These are phyloP conservation scores for Arabidopsis suecica DNA, from an alignment of 345 rosid genomes.

Conservation along the genomic window DNA sequence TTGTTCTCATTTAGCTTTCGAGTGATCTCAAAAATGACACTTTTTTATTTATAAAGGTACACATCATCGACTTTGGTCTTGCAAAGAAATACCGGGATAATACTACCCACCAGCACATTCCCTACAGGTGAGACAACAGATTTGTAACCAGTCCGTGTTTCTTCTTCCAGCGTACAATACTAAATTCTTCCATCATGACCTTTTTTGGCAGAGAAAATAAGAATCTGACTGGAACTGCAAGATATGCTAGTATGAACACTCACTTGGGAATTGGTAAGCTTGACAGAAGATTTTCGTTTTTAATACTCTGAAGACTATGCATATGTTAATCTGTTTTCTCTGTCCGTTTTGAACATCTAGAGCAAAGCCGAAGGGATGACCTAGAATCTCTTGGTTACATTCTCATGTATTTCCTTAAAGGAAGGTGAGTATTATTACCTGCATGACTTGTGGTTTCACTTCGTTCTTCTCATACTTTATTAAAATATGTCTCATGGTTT, in stretches of 20 bases:
- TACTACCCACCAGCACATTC: conserved; percentile 86
- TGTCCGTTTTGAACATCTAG: conserved; percentile 40
- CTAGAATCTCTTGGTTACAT: conserved; percentile 98
- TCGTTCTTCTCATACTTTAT: conserved; percentile 15
- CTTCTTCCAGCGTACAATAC: not conserved
- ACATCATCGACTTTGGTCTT: conserved; percentile 88
- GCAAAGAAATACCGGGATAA: conserved; percentile 93
- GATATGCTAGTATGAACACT: conserved; percentile 99
- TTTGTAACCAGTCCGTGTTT: not conserved
- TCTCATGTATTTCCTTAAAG: conserved; percentile 91
- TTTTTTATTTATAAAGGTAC: conserved; percentile 57
- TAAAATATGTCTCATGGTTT: conserved; percentile 8
- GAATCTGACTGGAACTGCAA: conserved; percentile 96
- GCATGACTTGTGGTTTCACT: not conserved
- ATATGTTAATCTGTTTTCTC: not conserved
- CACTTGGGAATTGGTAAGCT: conserved; percentile 94
- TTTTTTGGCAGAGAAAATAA: conserved; percentile 79
- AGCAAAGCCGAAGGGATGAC: conserved; percentile 99
- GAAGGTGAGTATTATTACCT: conserved; percentile 65
- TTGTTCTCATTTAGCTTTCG: conserved; percentile 5
- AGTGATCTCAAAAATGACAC: not conserved
- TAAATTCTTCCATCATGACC: not conserved
- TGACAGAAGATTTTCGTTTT: not conserved
- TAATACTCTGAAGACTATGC: not conserved
- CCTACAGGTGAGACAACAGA: conserved; percentile 64